Evolutionary conservation across 352 stramenopile species (phyloP).

Genomic region (Pythium coloratum): DNA sequence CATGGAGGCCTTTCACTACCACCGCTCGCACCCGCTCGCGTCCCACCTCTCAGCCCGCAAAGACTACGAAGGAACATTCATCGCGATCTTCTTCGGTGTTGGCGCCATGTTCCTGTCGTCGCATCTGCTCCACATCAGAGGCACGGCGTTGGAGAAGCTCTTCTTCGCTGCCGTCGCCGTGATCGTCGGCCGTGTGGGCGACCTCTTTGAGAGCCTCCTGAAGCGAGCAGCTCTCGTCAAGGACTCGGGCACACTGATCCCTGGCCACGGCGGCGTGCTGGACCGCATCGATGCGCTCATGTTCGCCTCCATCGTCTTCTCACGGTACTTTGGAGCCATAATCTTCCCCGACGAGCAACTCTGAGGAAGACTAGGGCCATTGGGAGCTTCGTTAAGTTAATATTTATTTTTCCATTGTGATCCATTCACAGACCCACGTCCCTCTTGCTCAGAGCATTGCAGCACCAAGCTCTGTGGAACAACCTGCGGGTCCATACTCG

Average conservation of each 20-base stretch:
- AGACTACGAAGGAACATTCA: conserved; percentile 93
- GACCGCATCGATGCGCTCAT: conserved; percentile 96
- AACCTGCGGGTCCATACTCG: too few species aligned
- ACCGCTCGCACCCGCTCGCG: conserved; percentile 73
- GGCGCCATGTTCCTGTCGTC: conserved; percentile 81
- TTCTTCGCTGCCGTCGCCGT: conserved; percentile 87
- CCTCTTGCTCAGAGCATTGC: too few species aligned
- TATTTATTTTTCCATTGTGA: conserved; percentile 5
- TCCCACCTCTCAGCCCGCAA: conserved; percentile 94
- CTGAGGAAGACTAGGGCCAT: neutral
- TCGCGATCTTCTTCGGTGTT: conserved; percentile 78
- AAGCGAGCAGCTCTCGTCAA: conserved; percentile 95
- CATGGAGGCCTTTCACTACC: conserved; percentile 84
- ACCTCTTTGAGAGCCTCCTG: conserved; percentile 95
- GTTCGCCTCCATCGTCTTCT: conserved; percentile 78
- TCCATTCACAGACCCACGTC: neutral
- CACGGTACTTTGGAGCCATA: conserved; percentile 43
- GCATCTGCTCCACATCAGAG: conserved; percentile 65
- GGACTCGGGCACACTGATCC: conserved; percentile 93
- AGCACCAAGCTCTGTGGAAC: too few species aligned
- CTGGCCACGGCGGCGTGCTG: conserved; percentile 94
- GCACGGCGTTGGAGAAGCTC: conserved; percentile 75
- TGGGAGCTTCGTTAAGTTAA: neutral
- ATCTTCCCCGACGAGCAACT: conserved; percentile 18
- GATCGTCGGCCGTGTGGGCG: conserved; percentile 94